phyloP scores from a whole-genome alignment of 2,329 filamentous ascomycete species.

The Penicillium digitatum region DNA sequence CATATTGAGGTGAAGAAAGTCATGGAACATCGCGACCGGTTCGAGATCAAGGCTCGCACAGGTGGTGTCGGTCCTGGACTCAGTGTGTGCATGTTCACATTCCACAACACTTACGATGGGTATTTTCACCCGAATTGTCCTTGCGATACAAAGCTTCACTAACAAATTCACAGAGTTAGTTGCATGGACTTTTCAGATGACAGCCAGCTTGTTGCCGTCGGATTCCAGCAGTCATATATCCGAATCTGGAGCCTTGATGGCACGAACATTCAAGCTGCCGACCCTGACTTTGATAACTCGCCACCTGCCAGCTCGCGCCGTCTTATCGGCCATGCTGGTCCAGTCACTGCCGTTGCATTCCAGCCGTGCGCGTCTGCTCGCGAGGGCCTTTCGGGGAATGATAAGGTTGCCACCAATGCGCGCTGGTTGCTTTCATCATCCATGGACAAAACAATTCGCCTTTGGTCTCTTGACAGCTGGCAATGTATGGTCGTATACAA shows the following conservation, averaged over 20 bases:
- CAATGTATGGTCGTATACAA: conserved; percentile 92
- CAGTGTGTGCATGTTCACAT: conserved; percentile 95
- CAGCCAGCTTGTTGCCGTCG: conserved; percentile 77
- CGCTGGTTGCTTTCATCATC: conserved; percentile 83
- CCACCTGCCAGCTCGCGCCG: conserved; percentile 68
- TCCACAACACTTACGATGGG: conserved; percentile 93
- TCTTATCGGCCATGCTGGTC: conserved; percentile 80
- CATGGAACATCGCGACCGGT: conserved; percentile 86
- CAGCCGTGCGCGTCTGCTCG: conserved; percentile 62
- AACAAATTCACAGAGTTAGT: conserved; percentile 59
- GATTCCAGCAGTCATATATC: conserved; percentile 92
- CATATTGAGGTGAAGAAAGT: conserved; percentile 92
- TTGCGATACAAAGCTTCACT: conserved; percentile 10
- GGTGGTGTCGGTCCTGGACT: conserved; percentile 78
- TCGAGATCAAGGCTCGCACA: conserved; percentile 78
- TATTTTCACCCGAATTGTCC: conserved; percentile 43
- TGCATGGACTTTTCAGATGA: conserved; percentile 95
- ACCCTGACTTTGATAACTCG: conserved; percentile 56
- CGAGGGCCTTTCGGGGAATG: conserved; percentile 40
- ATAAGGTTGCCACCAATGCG: conserved; percentile 53
- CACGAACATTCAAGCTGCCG: conserved; percentile 67
- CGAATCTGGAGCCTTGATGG: conserved; percentile 90
- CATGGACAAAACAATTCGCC: conserved; percentile 78
- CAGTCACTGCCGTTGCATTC: conserved; percentile 86
- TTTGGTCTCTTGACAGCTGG: conserved; percentile 92